Conservation (phyloP, 2,329 filamentous ascomycete genomes). For the Waltergamsia citrina region DNA sequence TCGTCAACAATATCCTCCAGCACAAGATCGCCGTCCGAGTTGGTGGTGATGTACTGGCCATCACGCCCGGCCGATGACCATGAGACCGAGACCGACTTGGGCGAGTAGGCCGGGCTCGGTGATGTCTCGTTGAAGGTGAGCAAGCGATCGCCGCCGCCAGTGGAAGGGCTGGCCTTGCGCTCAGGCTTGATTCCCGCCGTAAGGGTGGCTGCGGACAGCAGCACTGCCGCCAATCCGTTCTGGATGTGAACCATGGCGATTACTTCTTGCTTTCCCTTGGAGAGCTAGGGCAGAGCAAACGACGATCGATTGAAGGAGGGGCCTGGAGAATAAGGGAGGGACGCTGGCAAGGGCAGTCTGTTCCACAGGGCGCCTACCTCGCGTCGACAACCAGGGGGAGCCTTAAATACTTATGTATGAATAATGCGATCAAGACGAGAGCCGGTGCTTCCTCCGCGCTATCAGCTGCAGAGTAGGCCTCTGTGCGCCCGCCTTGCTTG, state of each 20-base stretch:
- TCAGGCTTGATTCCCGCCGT: slow-evolving; percentile 34
- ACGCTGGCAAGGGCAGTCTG: no score
- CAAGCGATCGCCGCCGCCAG: slow-evolving; percentile 44
- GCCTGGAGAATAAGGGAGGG: no score
- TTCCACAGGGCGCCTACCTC: no score
- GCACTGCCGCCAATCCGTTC: background rate
- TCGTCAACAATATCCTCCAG: slow-evolving; percentile 53
- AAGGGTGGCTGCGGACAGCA: slow-evolving; percentile 9
- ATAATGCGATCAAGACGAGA: no score
- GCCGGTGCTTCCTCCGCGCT: no score
- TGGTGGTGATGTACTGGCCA: slow-evolving; percentile 49
- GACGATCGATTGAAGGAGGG: background rate
- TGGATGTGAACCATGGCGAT: slow-evolving; percentile 1
- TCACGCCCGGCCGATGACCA: slow-evolving; percentile 53
- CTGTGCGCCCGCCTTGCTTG: no score
- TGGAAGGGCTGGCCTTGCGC: slow-evolving; percentile 43
- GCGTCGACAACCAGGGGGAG: no score
- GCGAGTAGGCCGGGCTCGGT: slow-evolving; percentile 30
- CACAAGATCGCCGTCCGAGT: slow-evolving; percentile 40
- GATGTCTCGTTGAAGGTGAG: slow-evolving; percentile 53
- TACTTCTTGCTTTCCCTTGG: no score
- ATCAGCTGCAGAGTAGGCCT: no score
- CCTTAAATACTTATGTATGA: no score
- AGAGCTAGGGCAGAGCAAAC: background rate
- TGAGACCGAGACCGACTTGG: slow-evolving; percentile 35